A percentile compares a stretch with the other conserved stretches of the same genome.
Conservation (phyloP, 148 eudicot genomes). For the Fallopia convolvulus region DNA sequence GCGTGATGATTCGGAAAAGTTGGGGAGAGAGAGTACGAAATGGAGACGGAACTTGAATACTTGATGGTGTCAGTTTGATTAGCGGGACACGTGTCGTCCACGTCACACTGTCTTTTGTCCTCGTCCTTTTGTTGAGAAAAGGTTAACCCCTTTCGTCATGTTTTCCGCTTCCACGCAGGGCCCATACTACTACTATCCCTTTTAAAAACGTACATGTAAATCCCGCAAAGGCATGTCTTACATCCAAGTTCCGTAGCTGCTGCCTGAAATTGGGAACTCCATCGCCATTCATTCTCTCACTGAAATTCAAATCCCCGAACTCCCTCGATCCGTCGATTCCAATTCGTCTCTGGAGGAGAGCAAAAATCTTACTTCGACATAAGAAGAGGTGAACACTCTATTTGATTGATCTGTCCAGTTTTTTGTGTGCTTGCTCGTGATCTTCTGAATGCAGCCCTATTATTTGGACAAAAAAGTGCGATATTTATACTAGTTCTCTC, state of each 20-base stretch:
- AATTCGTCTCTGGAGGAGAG: not conserved
- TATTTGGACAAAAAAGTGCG: not conserved
- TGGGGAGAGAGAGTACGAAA: not conserved
- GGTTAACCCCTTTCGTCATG: not conserved
- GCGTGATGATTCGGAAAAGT: no score
- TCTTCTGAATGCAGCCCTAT: not conserved
- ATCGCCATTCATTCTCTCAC: not conserved
- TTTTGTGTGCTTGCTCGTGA: not conserved
- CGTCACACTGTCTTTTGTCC: not conserved
- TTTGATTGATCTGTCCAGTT: not conserved
- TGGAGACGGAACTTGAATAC: not conserved
- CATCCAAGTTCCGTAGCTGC: not conserved
- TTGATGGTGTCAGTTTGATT: not conserved
- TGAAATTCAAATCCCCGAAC: not conserved
- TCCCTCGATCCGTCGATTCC: not conserved
- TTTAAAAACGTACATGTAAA: not conserved
- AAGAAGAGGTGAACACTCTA: not conserved
- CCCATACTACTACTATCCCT: not conserved
- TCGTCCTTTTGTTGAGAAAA: not conserved
- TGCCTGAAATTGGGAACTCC: not conserved
- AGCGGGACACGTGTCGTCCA: slow-evolving; percentile 3
- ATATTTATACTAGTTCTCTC: not conserved
- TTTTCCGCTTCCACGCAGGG: not conserved
- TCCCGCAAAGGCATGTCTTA: slow-evolving; percentile 1
- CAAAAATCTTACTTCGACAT: not conserved